Conservation (phyloP, 192 early-diverging fungal genomes). For the Phycomyces blakesleeanus region DNA sequence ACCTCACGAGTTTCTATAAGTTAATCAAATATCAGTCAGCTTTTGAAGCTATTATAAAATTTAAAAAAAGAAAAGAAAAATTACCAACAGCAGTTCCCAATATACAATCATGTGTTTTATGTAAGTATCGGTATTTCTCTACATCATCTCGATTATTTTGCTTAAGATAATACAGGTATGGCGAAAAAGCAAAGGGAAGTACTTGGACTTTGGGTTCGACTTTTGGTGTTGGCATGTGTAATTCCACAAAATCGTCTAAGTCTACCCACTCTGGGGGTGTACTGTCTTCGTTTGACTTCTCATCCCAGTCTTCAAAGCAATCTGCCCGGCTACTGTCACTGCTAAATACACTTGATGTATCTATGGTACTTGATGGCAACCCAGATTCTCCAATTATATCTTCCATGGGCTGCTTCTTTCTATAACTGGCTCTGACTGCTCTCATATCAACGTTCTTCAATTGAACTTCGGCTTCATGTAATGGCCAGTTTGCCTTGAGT, state of each 20-base stretch:
- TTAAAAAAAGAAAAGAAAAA: slow-evolving; percentile 8
- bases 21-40: too few species aligned
- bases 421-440: slow-evolving; percentile 25
- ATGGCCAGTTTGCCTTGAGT: slow-evolving; percentile 33
- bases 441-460: slow-evolving; percentile 38
- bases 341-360: background rate
- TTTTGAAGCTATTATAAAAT: too few species aligned
- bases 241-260: slow-evolving; percentile 50
- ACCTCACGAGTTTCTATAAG: slow-evolving; percentile 50
- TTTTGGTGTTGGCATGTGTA: slow-evolving; percentile 31
- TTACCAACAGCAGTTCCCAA: slow-evolving; percentile 38
- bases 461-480: slow-evolving; percentile 41
- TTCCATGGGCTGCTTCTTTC: background rate
- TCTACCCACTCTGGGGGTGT: slow-evolving; percentile 43
- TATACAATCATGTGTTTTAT: slow-evolving; percentile 40
- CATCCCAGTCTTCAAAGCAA: slow-evolving; percentile 13
- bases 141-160: slow-evolving; percentile 34
- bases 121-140: slow-evolving; percentile 30
- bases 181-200: slow-evolving; percentile 57
- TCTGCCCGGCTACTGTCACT: slow-evolving; percentile 7
- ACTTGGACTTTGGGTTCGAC: slow-evolving; percentile 37
- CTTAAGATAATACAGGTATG: slow-evolving; percentile 51
- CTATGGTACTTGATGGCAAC: background rate
- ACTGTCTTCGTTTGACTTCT: slow-evolving; percentile 9
- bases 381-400: background rate